Conservation (phyloP, 2,329 filamentous ascomycete genomes). For the Colletotrichum tropicale region DNA sequence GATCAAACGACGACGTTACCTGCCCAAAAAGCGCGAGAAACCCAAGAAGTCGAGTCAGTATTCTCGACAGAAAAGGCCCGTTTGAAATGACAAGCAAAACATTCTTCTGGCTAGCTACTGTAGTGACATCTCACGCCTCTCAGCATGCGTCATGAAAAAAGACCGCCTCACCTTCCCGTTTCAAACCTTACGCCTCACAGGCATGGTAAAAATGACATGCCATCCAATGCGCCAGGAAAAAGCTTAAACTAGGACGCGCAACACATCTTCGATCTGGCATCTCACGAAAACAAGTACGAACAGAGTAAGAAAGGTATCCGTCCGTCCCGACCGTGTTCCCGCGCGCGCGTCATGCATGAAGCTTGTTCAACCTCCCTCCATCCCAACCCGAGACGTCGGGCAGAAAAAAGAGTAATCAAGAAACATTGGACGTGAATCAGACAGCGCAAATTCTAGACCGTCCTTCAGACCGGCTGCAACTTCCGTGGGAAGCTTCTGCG, state of each 20-base stretch:
- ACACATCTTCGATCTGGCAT: background rate
- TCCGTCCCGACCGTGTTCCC: background rate
- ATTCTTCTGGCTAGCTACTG: background rate
- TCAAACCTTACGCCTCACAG: background rate
- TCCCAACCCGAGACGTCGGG: background rate
- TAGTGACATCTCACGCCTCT: background rate
- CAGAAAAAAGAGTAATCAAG: background rate
- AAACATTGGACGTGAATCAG: background rate
- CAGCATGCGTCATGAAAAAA: background rate
- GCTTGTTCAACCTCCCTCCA: background rate
- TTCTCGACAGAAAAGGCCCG: background rate
- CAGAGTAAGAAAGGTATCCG: no score
- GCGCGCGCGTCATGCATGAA: background rate
- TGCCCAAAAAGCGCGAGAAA: background rate
- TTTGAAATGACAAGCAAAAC: background rate
- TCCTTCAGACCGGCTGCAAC: background rate
- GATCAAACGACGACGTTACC: no score
- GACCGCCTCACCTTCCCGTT: background rate
- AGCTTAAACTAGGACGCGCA: background rate
- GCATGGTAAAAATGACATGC: accelerated
- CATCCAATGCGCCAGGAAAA: background rate
- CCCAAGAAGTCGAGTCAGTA: background rate
- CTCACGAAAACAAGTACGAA: no score
- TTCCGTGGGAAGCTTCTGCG: background rate
- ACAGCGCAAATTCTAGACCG: background rate